Conservation (phyloP, 371 early-diverging fungal genomes). For the Lichtheimia ornata region DNA sequence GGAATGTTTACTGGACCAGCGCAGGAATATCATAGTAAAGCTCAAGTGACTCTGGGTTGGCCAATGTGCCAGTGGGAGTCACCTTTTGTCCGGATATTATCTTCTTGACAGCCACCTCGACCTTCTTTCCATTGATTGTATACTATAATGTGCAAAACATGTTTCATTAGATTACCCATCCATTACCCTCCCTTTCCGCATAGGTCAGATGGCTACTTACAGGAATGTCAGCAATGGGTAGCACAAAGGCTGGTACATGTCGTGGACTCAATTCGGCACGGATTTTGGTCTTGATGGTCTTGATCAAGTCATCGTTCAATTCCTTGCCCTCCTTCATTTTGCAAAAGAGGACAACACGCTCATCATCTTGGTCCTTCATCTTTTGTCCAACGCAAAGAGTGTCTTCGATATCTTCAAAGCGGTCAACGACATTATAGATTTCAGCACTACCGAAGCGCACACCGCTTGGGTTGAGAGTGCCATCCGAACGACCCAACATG, state of each 20-base stretch:
- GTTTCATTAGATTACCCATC: background rate
- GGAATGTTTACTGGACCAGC: constrained; percentile 32
- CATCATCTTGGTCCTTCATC: constrained; percentile 73
- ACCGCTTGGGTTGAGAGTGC: constrained; percentile 95
- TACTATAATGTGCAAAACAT: constrained; percentile 54
- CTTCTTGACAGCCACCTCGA: constrained; percentile 66
- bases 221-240: constrained; percentile 86
- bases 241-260: constrained; percentile 91
- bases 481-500: constrained; percentile 95
- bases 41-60: constrained; percentile 85
- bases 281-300: constrained; percentile 71
- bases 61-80: constrained; percentile 73
- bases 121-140: constrained; percentile 96
- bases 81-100: constrained; percentile 83
- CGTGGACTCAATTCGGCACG: constrained; percentile 86
- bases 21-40: constrained; percentile 75
- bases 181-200: background rate
- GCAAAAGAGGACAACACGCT: constrained; percentile 90
- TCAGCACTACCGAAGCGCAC: constrained; percentile 96
- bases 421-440: constrained; percentile 89
- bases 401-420: constrained; percentile 50
- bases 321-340: constrained; percentile 63
- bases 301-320: constrained; percentile 51
- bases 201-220: constrained; percentile 39
- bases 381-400: constrained; percentile 85